Conservation (phyloP, 225 moss, liverwort and hornwort species). For the Pseudisothecium myosuroides region DNA sequence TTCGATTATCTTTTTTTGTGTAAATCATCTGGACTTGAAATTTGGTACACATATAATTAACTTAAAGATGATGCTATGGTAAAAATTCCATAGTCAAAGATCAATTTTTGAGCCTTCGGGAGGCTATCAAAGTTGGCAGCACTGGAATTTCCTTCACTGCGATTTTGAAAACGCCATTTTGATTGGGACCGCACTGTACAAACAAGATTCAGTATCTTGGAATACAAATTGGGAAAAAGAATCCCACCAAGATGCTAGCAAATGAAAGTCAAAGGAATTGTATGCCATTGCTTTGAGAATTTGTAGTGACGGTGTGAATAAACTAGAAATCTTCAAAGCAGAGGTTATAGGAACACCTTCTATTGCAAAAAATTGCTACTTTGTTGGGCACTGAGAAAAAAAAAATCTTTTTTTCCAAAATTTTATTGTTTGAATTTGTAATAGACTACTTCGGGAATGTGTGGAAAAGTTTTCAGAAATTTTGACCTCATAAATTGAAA, state of each 20-base stretch:
- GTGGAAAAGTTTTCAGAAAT: accelerated
- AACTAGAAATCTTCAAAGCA: background rate
- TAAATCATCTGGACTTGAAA: too few relatives aligned
- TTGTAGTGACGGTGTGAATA: accelerated
- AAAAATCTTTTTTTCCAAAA: background rate
- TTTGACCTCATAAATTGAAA: background rate
- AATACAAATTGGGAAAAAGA: background rate
- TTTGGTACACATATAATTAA: too few relatives aligned
- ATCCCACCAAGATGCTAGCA: background rate
- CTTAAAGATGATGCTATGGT: too few relatives aligned
- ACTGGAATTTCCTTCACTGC: too few relatives aligned
- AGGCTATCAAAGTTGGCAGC: too few relatives aligned
- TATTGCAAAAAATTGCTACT: background rate
- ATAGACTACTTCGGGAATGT: background rate
- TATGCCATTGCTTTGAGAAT: background rate
- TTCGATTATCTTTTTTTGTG: too few relatives aligned
- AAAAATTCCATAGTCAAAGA: too few relatives aligned
- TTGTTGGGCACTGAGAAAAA: background rate
- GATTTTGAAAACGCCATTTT: too few relatives aligned
- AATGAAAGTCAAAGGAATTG: background rate
- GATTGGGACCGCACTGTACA: too few relatives aligned
- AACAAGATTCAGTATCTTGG: background rate
- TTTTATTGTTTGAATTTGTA: background rate
- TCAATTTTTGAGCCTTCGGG: too few relatives aligned
- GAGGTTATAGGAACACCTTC: too few relatives aligned